phyloP scores from a whole-genome alignment of 1,284 basidiomycete species.

The Microbotryum violaceum region DNA sequence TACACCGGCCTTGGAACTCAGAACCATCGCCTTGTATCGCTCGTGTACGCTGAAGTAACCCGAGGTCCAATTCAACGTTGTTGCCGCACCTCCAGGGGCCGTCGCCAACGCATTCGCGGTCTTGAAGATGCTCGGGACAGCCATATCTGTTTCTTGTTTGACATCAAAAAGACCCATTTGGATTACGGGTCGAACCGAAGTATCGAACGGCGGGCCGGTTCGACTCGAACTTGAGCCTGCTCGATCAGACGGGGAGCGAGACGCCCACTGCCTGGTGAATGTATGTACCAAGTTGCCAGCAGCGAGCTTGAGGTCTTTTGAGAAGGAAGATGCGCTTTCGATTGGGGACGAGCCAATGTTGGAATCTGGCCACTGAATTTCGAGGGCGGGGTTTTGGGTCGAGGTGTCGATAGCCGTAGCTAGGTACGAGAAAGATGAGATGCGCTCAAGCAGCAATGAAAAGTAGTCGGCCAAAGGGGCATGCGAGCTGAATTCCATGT shows the following conservation, averaged over 20 bases:
- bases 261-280: constrained; percentile 6
- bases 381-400: constrained; percentile 12
- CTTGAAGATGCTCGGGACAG: constrained; percentile 49
- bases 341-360: constrained; percentile 6
- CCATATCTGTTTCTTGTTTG: constrained; percentile 39
- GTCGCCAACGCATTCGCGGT: constrained; percentile 35
- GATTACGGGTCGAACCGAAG: constrained; percentile 40
- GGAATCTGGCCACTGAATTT: constrained; percentile 15
- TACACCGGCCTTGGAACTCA: constrained; percentile 54
- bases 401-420: constrained; percentile 20
- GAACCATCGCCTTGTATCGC: constrained; percentile 67
- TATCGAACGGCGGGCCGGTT: constrained; percentile 18
- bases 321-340: not conserved
- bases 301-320: not conserved
- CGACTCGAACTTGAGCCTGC: not conserved
- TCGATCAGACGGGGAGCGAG: not conserved
- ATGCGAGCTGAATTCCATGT: constrained; percentile 65
- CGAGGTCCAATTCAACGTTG: constrained; percentile 62
- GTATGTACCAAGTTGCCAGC: constrained; percentile 2
- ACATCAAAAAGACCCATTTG: constrained; percentile 43
- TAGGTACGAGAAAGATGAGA: constrained; percentile 62
- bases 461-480: constrained; percentile 70
- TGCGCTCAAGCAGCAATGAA: constrained; percentile 61
- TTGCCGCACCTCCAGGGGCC: constrained; percentile 17
- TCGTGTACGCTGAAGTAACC: constrained; percentile 89